A percentile compares a stretch with the other conserved stretches of the same genome.
These are phyloP conservation scores for Solanum corneliomulleri DNA, from an alignment of 257 asterid genomes.

Conservation along the genomic window DNA sequence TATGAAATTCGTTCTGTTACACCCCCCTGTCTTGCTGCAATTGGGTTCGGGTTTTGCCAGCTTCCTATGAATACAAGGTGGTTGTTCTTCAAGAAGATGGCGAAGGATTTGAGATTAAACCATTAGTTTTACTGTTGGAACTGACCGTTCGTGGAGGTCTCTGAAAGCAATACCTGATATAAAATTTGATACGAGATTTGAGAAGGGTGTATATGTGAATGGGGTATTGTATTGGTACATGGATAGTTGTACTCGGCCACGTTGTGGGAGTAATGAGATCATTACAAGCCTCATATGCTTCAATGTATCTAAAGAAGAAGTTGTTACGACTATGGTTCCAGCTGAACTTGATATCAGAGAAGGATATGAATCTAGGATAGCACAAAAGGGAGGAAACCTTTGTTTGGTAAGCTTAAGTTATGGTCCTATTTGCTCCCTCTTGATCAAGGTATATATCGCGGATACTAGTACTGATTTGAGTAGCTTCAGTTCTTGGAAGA, in stretches of 20 bases:
- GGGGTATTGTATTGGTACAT: background rate
- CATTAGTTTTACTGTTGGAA: background rate
- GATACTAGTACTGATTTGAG: background rate
- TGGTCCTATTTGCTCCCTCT: background rate
- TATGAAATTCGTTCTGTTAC: background rate
- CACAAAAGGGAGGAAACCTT: background rate
- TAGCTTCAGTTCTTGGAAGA: background rate
- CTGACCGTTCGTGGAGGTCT: background rate
- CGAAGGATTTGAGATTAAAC: background rate
- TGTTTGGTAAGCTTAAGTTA: background rate
- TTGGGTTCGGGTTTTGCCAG: background rate
- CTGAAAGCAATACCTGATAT: background rate
- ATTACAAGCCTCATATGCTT: background rate
- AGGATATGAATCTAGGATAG: background rate
- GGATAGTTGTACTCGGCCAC: too few relatives aligned
- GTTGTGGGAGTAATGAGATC: background rate
- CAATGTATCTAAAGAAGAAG: background rate
- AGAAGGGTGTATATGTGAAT: background rate
- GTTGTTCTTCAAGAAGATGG: background rate
- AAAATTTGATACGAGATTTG: background rate
- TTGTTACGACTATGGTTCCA: background rate
- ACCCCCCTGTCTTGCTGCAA: background rate
- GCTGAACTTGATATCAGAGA: background rate
- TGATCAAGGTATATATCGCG: background rate
- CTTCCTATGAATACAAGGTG: background rate